Evolutionary conservation across 257 asterid genomes (phyloP).

Genomic region (Penstemon barbatus): DNA sequence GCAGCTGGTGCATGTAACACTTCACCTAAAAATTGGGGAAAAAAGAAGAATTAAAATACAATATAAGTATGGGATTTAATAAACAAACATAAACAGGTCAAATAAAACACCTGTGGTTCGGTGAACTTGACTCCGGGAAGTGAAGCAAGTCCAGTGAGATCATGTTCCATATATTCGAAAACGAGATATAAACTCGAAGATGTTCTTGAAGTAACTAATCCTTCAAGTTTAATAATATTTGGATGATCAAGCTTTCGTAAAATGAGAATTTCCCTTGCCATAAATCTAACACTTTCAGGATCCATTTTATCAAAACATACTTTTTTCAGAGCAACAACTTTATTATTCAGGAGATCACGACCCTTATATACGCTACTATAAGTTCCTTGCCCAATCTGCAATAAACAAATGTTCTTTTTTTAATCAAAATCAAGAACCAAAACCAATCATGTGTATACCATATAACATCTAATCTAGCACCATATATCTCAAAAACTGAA

Average conservation of each 20-base stretch:
- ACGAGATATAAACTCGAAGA: constrained; percentile 55
- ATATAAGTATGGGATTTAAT: not conserved
- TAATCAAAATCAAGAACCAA: too few species aligned
- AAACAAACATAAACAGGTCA: not conserved
- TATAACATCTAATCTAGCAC: not conserved
- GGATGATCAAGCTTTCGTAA: constrained; percentile 52
- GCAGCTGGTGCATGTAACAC: constrained; percentile 80
- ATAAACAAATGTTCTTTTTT: not conserved
- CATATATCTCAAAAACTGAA: not conserved
- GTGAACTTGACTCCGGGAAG: constrained; percentile 52
- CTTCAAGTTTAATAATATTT: constrained; percentile 40
- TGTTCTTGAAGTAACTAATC: constrained; percentile 44
- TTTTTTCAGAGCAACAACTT: constrained; percentile 47
- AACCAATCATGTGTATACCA: not conserved
- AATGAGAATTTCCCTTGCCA: constrained; percentile 54
- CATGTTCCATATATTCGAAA: constrained; percentile 68
- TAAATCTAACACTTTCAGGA: constrained; percentile 52
- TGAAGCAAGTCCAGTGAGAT: constrained; percentile 61
- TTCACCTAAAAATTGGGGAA: constrained; percentile 51
- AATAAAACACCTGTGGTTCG: constrained; percentile 52
- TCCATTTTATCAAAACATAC: constrained; percentile 50
- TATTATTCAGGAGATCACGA: constrained; percentile 38
- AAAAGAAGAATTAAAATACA: not conserved
- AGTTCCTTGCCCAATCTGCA: constrained; percentile 55
- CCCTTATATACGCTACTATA: constrained; percentile 52